Evolutionary conservation across 2,329 filamentous ascomycete species (phyloP).

Genomic region (Aspergillus neoniger): DNA sequence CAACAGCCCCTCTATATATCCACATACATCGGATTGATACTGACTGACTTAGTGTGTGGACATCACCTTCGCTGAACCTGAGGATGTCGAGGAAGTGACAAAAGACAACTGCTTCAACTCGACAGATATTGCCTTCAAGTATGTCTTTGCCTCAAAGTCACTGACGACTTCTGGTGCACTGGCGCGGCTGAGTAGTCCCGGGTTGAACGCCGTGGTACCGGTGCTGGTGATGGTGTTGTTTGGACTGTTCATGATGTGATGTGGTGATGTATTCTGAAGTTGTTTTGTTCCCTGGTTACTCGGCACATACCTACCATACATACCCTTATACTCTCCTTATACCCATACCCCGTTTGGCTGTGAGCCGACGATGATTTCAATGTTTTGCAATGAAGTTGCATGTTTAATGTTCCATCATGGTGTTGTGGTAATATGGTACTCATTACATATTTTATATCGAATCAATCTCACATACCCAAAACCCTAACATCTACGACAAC

Average conservation of each 20-base stretch:
- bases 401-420: no score
- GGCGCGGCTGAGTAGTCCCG: slow-evolving; percentile 17
- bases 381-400: no score
- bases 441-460: background rate
- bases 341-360: no score
- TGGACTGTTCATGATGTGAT: background rate
- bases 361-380: no score
- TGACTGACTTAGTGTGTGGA: slow-evolving; percentile 77
- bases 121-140: slow-evolving; percentile 71
- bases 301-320: background rate
- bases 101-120: slow-evolving; percentile 87
- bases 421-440: background rate
- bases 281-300: no score
- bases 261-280: background rate
- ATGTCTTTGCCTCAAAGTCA: slow-evolving; percentile 61
- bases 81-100: slow-evolving; percentile 75
- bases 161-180: slow-evolving; percentile 29
- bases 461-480: background rate
- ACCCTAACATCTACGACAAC: background rate
- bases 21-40: slow-evolving; percentile 40
- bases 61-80: slow-evolving; percentile 82
- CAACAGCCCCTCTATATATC: no score
- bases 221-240: slow-evolving; percentile 28
- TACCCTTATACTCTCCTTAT: background rate
- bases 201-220: slow-evolving; percentile 27